Percentiles rank a stretch among this genome's conserved stretches.
These are phyloP conservation scores for Tolypocladium amazonense DNA, from an alignment of 2,329 filamentous ascomycete genomes.

Conservation along the genomic window DNA sequence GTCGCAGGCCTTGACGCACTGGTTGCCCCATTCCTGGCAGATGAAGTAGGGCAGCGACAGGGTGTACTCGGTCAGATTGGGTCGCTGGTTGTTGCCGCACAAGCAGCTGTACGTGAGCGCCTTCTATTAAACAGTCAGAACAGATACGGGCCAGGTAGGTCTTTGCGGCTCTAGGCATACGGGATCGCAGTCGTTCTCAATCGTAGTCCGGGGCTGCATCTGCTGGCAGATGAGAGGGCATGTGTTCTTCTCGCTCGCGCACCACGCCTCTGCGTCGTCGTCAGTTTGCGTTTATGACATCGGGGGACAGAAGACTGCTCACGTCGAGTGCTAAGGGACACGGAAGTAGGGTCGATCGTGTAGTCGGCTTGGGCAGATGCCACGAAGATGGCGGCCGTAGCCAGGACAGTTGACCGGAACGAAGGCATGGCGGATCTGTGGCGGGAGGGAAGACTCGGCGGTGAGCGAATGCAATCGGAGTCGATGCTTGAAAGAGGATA, in stretches of 20 bases:
- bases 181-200: conserved; percentile 56
- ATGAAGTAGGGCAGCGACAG: conserved; percentile 70
- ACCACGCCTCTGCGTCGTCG: conserved; percentile 47
- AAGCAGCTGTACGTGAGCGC: conserved; percentile 61
- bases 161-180: conserved; percentile 26
- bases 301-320: conserved; percentile 14
- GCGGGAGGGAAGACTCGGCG: background rate
- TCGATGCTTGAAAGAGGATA: background rate
- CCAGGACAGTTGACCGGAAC: conserved; percentile 40
- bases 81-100: conserved; percentile 54
- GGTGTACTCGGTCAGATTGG: conserved; percentile 68
- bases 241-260: conserved; percentile 46
- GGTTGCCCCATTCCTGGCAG: conserved; percentile 60
- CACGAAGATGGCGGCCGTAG: conserved; percentile 42
- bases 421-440: conserved; percentile 37
- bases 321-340: conserved; percentile 43
- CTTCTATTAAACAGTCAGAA: conserved; percentile 24
- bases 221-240: conserved; percentile 68
- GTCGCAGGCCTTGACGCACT: conserved; percentile 53
- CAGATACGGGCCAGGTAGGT: background rate
- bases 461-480: background rate
- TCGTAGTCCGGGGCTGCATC: conserved; percentile 35
- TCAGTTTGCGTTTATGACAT: conserved; percentile 8
- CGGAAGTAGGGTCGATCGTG: conserved; percentile 49
- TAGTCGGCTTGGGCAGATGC: conserved; percentile 46